Evolutionary conservation across 2,329 filamentous ascomycete species (phyloP).

Genomic region (Elsinoe australis): DNA sequence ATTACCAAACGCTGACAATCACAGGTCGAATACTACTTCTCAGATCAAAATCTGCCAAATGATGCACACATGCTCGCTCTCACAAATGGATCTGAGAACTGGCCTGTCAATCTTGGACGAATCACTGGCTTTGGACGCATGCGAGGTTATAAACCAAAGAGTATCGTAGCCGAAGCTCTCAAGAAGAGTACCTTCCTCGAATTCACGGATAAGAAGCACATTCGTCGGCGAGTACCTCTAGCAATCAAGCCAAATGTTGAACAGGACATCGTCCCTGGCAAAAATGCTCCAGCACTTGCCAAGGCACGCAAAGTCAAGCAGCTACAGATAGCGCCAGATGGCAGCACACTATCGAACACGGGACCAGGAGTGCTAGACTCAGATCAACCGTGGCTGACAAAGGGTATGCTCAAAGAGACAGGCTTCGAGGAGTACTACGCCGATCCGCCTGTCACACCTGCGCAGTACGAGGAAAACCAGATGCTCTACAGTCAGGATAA

Average conservation of each 20-base stretch:
- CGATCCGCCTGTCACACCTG: slow-evolving; percentile 68
- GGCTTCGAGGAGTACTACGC: slow-evolving; percentile 63
- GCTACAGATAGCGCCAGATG: background rate
- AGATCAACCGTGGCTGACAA: slow-evolving; percentile 31
- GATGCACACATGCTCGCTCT: slow-evolving; percentile 39
- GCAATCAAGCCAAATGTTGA: slow-evolving; percentile 22
- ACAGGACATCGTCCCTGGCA: slow-evolving; percentile 26
- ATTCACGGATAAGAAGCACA: slow-evolving; percentile 34
- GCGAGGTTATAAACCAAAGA: slow-evolving; percentile 37
- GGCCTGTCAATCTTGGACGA: slow-evolving; percentile 37
- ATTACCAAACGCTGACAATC: too few relatives aligned
- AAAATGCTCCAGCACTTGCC: slow-evolving; percentile 26
- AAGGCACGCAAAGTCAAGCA: slow-evolving; percentile 24
- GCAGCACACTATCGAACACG: too few relatives aligned
- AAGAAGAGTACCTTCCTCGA: slow-evolving; percentile 37
- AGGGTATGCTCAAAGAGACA: slow-evolving; percentile 37
- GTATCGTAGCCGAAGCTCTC: slow-evolving; percentile 35
- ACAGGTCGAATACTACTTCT: slow-evolving; percentile 46
- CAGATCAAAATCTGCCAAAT: slow-evolving; percentile 39
- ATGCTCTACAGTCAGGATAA: slow-evolving; percentile 56
- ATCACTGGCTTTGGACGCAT: slow-evolving; percentile 42
- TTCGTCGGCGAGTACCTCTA: slow-evolving; percentile 38
- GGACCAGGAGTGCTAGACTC: background rate
- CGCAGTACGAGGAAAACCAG: slow-evolving; percentile 58
- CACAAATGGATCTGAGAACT: slow-evolving; percentile 34